Base-by-base conservation (phyloP, 2,329 filamentous ascomycete genomes). In the Aspergillus fijiensis region DNA sequence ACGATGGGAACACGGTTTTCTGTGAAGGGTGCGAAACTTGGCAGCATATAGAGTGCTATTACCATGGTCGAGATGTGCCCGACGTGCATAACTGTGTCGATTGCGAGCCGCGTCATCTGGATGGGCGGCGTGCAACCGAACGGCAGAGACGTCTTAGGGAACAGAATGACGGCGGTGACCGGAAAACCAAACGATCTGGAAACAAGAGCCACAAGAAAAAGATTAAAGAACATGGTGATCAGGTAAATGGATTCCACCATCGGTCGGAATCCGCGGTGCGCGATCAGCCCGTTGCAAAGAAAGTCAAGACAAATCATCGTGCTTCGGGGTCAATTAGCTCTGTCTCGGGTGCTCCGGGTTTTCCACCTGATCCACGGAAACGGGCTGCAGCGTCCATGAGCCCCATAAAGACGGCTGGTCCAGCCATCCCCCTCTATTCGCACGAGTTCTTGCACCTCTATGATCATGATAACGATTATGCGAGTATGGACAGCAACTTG, bases 1-100 rank as follows among this genome's bases (percentile, higher is more conserved):
- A 99, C 82, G 95, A 99, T 82, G 95, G 95, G 78, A 94, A 91
- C 77, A 99, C 95, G 61, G 96, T 99, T 63, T 92, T 93, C 77
- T 99, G 95, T 83, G 95, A 98, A 75, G 86, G 84, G 60, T 99
- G 95, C 82, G 91, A 96, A 74, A 95, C 92, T 53, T 99, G 95
- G 95, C 95, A 99, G 79, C 95, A 99, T 78, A 96, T 96, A 70
- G 89, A 92, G 74, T 99, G 95, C 79, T 98, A 96, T 79, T 98
- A 98, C 75, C 90, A 91, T 69, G 85, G 73, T 84, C 87, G 75
- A 83, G 90, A 82, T 84, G 90, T 79, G 78, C 93, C 75, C 77
- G 89, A 81, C 84, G 83, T 90, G 59, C 94, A 99, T 80, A 91
- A 89, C 58, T 99, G 95, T 79, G 87, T 87, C 70, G 92, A 96